A percentile compares a stretch with the other conserved stretches of the same genome.
Evolutionary conservation across 1,284 basidiomycete genomes (phyloP).

Genomic region (Mycena citricolor): DNA sequence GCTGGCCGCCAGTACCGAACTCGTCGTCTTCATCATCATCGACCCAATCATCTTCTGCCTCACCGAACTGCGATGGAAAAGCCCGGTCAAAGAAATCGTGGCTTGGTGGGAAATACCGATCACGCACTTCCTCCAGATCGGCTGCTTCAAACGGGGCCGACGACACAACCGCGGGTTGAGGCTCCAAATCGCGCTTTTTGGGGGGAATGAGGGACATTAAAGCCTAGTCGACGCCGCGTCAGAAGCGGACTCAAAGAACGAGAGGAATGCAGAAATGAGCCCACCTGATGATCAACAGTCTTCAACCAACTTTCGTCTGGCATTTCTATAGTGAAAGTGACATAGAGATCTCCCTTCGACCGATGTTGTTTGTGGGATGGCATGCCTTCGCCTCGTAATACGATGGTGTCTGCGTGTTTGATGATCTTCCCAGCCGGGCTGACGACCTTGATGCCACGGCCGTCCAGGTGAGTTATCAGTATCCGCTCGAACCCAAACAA

Average conservation of each 20-base stretch:
- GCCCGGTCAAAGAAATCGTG: conserved; percentile 72
- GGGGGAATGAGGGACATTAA: conserved; percentile 69
- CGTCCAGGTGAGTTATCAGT: conserved; percentile 86
- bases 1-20: conserved; percentile 44
- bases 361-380: conserved; percentile 67
- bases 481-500: conserved; percentile 88
- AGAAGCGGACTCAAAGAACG: conserved; percentile 7
- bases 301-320: conserved; percentile 70
- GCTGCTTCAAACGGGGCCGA: conserved; percentile 72
- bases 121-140: conserved; percentile 78
- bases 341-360: conserved; percentile 77
- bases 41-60: conserved; percentile 64
- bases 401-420: conserved; percentile 69
- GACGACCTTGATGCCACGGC: conserved; percentile 77
- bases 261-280: conserved; percentile 14
- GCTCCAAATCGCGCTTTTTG: conserved; percentile 71
- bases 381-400: conserved; percentile 85
- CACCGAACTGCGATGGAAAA: conserved; percentile 70
- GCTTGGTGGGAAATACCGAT: conserved; percentile 66
- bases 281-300: conserved; percentile 57
- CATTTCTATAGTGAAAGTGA: conserved; percentile 86
- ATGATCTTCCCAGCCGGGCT: conserved; percentile 77
- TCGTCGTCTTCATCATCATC: conserved; percentile 58
- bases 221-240: conserved; percentile 41
- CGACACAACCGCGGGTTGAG: conserved; percentile 68